These are phyloP conservation scores for Barnettozyma vustinii DNA, from an alignment of 805 yeast species.

Conservation along the genomic window DNA sequence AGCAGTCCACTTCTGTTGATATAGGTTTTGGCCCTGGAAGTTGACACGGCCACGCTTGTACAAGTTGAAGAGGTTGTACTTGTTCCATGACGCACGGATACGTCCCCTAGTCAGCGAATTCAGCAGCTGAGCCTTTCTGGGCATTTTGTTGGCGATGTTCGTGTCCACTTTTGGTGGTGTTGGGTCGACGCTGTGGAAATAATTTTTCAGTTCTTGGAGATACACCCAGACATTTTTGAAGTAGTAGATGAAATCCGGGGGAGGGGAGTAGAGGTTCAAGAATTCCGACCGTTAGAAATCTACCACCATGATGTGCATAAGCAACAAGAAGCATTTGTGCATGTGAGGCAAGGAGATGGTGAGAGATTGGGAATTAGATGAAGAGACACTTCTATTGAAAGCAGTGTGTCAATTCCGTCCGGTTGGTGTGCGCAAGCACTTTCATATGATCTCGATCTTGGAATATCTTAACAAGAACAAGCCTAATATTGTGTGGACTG, in stretches of 20 bases:
- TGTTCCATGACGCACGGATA: conserved; percentile 87
- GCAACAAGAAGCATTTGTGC: not conserved
- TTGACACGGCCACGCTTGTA: conserved; percentile 61
- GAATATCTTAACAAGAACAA: conserved; percentile 15
- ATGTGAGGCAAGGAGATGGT: not conserved
- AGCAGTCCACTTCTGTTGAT: conserved; percentile 87
- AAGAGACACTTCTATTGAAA: conserved; percentile 56
- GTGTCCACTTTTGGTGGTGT: not conserved
- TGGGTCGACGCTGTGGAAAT: not conserved
- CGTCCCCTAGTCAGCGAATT: conserved; percentile 61
- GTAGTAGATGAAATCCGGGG: not conserved
- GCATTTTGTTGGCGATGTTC: conserved; percentile 35
- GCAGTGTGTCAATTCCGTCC: conserved; percentile 66
- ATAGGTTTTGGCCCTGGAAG: conserved; percentile 62
- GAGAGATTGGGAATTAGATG: conserved; percentile 50
- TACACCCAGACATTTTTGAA: not conserved
- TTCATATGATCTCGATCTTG: conserved; percentile 32
- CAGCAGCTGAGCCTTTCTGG: conserved; percentile 53
- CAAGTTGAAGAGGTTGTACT: conserved; percentile 82
- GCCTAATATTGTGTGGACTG: conserved; percentile 23
- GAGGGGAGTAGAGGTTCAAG: too few species aligned
- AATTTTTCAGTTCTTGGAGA: not conserved
- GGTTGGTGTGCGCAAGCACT: conserved; percentile 42
- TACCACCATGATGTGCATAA: too few species aligned
- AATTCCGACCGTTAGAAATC: not conserved